These are phyloP conservation scores for Ustilago vetiveriae DNA, from an alignment of 1,284 basidiomycete species.

Conservation along the genomic window DNA sequence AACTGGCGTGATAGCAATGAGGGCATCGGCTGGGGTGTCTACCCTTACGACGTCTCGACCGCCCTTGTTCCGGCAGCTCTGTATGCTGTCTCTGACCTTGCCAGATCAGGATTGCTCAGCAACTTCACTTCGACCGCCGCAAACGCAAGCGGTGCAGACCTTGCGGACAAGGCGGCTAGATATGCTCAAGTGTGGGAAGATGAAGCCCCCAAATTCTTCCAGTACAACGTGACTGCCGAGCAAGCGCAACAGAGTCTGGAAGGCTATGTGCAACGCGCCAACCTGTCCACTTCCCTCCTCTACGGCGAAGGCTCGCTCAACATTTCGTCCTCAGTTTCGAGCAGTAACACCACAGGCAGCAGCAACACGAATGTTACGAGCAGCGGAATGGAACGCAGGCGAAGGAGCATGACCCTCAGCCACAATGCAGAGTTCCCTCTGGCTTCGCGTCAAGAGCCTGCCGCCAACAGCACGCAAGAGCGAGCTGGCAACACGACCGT, in stretches of 20 bases:
- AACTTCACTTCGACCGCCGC: conserved; percentile 34
- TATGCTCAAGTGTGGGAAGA: conserved; percentile 69
- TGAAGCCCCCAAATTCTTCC: conserved; percentile 69
- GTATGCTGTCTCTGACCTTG: conserved; percentile 69
- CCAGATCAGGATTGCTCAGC: conserved; percentile 66
- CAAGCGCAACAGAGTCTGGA: conserved; percentile 67
- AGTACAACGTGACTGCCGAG: conserved; percentile 67
- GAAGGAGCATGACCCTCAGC: conserved; percentile 8
- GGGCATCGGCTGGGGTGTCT: conserved; percentile 70
- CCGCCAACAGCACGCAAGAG: conserved; percentile 1
- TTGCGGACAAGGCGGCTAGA: conserved; percentile 64
- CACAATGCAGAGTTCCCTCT: conserved; percentile 12
- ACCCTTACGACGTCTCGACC: conserved; percentile 71
- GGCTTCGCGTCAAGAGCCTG: conserved; percentile 10
- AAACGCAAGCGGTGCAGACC: conserved; percentile 9
- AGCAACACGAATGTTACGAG: not conserved
- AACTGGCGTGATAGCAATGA: conserved; percentile 72
- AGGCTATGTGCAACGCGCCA: conserved; percentile 69
- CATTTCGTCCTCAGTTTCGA: conserved; percentile 6
- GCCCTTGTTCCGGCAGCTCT: conserved; percentile 71
- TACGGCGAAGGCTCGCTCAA: conserved; percentile 48
- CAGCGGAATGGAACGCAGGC: conserved; percentile 7
- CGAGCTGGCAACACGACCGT: conserved; percentile 11
- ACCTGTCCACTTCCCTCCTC: conserved; percentile 67
- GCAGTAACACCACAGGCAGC: conserved; percentile 7